Conservation (phyloP, 441 rosid species). For the Gossypium laxum region DNA sequence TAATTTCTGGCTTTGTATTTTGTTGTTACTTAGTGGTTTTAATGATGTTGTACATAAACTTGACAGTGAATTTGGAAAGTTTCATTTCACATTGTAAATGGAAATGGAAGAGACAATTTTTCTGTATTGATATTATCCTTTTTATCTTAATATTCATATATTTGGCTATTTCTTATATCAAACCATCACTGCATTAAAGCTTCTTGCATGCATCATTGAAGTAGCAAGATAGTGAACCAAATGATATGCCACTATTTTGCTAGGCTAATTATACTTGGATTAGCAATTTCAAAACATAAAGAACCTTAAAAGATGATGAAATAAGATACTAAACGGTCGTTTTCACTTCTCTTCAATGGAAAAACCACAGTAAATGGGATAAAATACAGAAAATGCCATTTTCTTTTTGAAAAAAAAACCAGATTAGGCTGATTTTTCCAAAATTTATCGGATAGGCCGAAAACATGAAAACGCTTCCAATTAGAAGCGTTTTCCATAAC, state of each 20-base stretch:
- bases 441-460: too few relatives aligned
- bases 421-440: too few relatives aligned
- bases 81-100: neutral
- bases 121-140: too few relatives aligned
- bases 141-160: too few relatives aligned
- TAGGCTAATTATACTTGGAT: neutral
- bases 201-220: neutral
- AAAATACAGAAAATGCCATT: too few relatives aligned
- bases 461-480: too few relatives aligned
- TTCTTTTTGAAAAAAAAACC: too few relatives aligned
- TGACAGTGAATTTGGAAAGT: neutral
- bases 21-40: neutral
- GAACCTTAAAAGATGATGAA: neutral
- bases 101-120: too few relatives aligned
- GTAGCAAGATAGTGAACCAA: neutral
- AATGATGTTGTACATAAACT: neutral
- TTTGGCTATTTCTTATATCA: too few relatives aligned
- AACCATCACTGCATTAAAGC: neutral
- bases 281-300: neutral
- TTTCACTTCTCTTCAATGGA: neutral
- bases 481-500: too few relatives aligned
- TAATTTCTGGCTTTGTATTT: neutral
- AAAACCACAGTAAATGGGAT: neutral
- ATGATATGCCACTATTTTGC: neutral
- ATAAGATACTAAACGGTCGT: neutral